These are phyloP conservation scores for Daedalea quercina DNA, from an alignment of 768 basidiomycete species.

Conservation along the genomic window DNA sequence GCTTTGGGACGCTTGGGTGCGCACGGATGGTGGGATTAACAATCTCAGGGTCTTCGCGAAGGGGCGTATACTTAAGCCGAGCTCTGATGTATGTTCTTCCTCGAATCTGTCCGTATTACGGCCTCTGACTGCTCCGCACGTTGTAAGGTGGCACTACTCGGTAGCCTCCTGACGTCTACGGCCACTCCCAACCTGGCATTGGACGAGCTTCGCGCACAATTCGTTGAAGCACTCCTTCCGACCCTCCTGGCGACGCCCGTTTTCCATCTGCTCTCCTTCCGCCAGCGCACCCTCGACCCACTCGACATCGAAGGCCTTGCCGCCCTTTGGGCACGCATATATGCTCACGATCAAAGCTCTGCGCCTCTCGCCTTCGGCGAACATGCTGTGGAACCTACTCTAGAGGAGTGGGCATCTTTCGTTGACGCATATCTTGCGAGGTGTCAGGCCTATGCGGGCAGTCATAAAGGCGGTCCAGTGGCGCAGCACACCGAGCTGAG, in stretches of 20 bases:
- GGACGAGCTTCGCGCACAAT: slow-evolving; percentile 37
- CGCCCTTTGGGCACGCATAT: slow-evolving; percentile 18
- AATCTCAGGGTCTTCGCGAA: slow-evolving; percentile 76
- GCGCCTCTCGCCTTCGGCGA: slow-evolving; percentile 10
- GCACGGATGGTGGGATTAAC: slow-evolving; percentile 60
- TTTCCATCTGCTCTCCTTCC: slow-evolving; percentile 43
- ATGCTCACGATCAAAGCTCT: slow-evolving; percentile 1
- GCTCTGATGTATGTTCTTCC: slow-evolving; percentile 39
- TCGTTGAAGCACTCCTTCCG: slow-evolving; percentile 44
- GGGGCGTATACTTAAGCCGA: slow-evolving; percentile 55
- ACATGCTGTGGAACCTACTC: slow-evolving; percentile 40
- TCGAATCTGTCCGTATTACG: not conserved
- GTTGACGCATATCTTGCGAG: slow-evolving; percentile 42
- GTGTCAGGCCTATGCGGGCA: slow-evolving; percentile 29
- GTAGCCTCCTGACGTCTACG: not conserved
- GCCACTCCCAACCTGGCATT: not conserved
- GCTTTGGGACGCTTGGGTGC: slow-evolving; percentile 71
- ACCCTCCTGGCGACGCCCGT: slow-evolving; percentile 45
- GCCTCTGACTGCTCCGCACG: not conserved
- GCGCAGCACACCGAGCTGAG: slow-evolving; percentile 33
- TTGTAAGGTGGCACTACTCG: not conserved
- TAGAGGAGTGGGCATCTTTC: slow-evolving; percentile 63
- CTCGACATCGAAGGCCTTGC: slow-evolving; percentile 81
- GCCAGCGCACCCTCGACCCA: slow-evolving; percentile 74
- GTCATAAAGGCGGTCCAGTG: slow-evolving; percentile 18